phyloP scores from a whole-genome alignment of 2,329 filamentous ascomycete species.

The Microdochium trichocladiopsis region DNA sequence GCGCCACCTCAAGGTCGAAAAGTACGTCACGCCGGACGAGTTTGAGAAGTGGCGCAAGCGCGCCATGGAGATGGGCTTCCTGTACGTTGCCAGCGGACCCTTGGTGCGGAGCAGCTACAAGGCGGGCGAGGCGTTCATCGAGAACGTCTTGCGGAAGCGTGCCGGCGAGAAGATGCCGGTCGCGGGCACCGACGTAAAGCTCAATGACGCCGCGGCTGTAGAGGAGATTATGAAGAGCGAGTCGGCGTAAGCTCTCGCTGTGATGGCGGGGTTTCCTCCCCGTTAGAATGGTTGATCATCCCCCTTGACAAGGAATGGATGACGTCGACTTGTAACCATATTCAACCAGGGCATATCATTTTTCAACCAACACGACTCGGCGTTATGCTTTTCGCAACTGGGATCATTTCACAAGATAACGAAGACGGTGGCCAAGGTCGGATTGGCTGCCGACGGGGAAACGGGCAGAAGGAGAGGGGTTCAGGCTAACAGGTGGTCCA shows the following conservation, averaged over 20 bases:
- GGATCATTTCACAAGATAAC: no score
- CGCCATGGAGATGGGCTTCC: conserved; percentile 88
- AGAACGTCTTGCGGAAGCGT: conserved; percentile 91
- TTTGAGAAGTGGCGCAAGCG: conserved; percentile 90
- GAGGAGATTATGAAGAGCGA: conserved; percentile 3
- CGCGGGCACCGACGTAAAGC: background rate
- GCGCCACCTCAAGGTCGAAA: conserved; percentile 92
- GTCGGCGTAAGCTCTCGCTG: background rate
- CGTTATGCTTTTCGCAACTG: no score
- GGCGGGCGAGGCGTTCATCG: conserved; percentile 96
- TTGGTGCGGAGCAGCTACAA: conserved; percentile 95
- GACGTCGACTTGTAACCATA: no score
- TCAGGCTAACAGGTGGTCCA: no score
- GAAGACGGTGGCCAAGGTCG: no score
- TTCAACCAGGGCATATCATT: no score
- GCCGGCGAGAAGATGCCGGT: conserved; percentile 32
- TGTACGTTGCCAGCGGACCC: conserved; percentile 92
- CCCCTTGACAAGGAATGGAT: no score
- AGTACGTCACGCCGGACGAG: conserved; percentile 84
- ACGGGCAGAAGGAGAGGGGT: no score
- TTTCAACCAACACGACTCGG: no score
- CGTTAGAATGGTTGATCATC: no score
- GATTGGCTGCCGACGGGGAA: no score
- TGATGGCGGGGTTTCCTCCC: no score
- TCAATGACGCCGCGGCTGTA: conserved; percentile 4